phyloP scores from a whole-genome alignment of 192 early-diverging fungal genomes.

The Podila horticola region DNA sequence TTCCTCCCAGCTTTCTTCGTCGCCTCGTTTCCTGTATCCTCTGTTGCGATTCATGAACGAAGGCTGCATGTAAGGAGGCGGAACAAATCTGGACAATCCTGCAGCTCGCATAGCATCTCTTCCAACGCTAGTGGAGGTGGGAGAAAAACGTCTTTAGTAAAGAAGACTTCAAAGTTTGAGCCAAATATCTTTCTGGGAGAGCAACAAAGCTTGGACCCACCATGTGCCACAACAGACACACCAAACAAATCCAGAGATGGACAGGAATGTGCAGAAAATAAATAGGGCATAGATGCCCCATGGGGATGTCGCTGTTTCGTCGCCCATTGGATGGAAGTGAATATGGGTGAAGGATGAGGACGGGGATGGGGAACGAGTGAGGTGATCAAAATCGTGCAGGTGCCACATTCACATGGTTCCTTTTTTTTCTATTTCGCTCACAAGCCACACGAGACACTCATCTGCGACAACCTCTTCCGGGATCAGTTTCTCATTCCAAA shows the following conservation, averaged over 20 bases:
- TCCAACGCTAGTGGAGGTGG: slow-evolving; percentile 21
- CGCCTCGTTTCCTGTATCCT: slow-evolving; percentile 29
- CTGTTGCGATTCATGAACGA: slow-evolving; percentile 40
- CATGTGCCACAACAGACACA: slow-evolving; percentile 53
- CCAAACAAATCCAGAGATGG: slow-evolving; percentile 43
- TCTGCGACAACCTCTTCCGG: too few species aligned
- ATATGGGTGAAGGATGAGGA: neutral
- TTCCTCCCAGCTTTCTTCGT: slow-evolving; percentile 33
- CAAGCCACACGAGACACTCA: too few species aligned
- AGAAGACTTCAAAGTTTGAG: too few species aligned
- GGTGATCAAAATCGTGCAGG: too few species aligned
- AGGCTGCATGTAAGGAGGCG: slow-evolving; percentile 46
- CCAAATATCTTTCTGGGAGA: too few species aligned
- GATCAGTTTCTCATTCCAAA: too few species aligned
- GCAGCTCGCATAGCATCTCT: slow-evolving; percentile 44
- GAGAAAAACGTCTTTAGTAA: neutral
- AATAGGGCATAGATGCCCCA: slow-evolving; percentile 43
- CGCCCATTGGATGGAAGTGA: slow-evolving; percentile 10
- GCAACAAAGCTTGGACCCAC: slow-evolving; percentile 2
- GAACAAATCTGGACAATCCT: slow-evolving; percentile 37
- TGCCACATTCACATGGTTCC: too few species aligned
- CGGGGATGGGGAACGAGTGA: too few species aligned
- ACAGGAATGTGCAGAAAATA: slow-evolving; percentile 23
- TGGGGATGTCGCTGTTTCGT: slow-evolving; percentile 19
- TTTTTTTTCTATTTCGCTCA: too few species aligned